Conservation (phyloP, 208 protist genomes). For the Acanthamoeba sp. region DNA sequence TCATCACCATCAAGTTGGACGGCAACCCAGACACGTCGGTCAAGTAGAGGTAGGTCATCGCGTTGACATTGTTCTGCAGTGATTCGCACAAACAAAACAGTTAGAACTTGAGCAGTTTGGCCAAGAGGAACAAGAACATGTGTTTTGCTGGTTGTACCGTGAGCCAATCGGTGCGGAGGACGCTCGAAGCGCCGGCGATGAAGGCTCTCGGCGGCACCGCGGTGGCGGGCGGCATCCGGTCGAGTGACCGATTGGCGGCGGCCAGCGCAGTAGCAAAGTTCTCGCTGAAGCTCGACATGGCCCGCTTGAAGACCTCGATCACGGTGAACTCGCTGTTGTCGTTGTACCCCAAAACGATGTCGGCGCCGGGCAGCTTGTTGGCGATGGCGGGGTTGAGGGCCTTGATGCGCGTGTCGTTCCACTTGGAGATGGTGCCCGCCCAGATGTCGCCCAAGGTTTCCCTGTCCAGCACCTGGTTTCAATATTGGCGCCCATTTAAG, state of each 20-base stretch:
- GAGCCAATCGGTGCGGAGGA: not conserved
- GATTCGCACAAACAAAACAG: too few relatives aligned
- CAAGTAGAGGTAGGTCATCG: not conserved
- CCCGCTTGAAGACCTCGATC: not conserved
- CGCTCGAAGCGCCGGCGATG: not conserved
- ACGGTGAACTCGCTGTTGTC: not conserved
- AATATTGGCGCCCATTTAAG: too few relatives aligned
- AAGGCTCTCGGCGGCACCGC: not conserved
- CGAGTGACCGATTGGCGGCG: not conserved
- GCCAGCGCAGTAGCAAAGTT: not conserved
- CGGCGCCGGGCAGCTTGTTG: constrained; percentile 15
- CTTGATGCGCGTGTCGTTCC: not conserved
- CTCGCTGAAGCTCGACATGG: not conserved
- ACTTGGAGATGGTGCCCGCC: not conserved
- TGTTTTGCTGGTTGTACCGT: not conserved
- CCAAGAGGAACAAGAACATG: too few relatives aligned
- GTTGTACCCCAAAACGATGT: not conserved
- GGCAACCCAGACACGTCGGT: not conserved
- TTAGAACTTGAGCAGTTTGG: too few relatives aligned
- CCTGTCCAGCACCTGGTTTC: not conserved
- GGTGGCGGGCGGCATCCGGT: not conserved
- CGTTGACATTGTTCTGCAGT: not conserved
- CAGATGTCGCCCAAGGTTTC: not conserved
- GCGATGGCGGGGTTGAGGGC: constrained; percentile 35
- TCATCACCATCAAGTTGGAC: not conserved